A percentile compares a stretch with the other conserved stretches of the same genome.
Evolutionary conservation across 495 filamentous ascomycete genomes (phyloP).

Genomic region (Podospora bellae-mahoneyi): DNA sequence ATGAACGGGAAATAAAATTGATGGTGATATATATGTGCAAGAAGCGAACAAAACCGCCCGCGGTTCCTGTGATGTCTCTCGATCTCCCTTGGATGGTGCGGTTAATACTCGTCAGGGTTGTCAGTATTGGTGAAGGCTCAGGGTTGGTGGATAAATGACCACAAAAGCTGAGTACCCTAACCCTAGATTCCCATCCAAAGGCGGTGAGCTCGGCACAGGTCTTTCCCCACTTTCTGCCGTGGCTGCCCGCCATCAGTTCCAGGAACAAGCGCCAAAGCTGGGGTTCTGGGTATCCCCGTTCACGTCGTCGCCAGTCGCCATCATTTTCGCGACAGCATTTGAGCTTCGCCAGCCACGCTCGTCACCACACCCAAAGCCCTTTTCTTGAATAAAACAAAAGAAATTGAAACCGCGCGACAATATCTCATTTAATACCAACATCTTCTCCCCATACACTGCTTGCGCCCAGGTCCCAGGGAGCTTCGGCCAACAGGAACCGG

Average conservation of each 20-base stretch:
- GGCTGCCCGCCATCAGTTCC: slow-evolving; percentile 11
- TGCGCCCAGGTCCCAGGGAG: background rate
- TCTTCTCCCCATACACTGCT: background rate
- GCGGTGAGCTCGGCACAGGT: background rate
- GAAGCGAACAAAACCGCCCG: background rate
- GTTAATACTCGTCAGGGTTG: background rate
- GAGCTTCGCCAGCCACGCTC: background rate
- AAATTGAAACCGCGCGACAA: background rate
- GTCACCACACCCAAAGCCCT: background rate
- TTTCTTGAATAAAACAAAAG: background rate
- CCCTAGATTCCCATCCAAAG: background rate
- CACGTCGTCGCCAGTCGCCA: background rate
- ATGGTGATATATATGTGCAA: background rate
- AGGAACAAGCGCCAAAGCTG: slow-evolving; percentile 3
- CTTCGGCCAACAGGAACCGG: background rate
- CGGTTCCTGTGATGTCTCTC: background rate
- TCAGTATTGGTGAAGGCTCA: background rate
- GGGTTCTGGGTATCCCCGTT: background rate
- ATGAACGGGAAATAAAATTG: background rate
- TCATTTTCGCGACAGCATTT: slow-evolving; percentile 8
- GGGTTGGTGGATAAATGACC: too few relatives aligned
- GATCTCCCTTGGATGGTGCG: background rate
- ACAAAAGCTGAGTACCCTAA: background rate
- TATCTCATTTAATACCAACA: background rate
- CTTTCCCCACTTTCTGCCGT: slow-evolving; percentile 14